Conservation (phyloP, 116 monocot species). For the Dioscorea cayenensis region DNA sequence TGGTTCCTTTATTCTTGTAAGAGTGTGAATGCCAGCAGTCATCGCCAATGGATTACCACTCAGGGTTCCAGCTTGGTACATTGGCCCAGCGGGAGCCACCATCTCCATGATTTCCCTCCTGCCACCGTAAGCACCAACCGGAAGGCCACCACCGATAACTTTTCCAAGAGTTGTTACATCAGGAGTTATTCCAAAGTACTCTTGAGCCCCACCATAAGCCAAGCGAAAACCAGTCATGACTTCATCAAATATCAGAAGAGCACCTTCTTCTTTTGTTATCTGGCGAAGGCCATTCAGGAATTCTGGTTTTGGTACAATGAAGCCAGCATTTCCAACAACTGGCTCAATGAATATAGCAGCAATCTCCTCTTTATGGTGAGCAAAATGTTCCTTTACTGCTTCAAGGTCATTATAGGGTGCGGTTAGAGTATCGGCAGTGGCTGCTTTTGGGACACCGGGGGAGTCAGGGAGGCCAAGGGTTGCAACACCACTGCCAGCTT, state of each 20-base stretch:
- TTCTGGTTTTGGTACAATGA: slow-evolving; percentile 43
- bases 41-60: slow-evolving; percentile 74
- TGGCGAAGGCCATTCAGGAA: slow-evolving; percentile 46
- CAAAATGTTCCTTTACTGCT: slow-evolving; percentile 37
- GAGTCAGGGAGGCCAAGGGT: slow-evolving; percentile 77
- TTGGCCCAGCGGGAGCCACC: slow-evolving; percentile 77
- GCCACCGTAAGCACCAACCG: slow-evolving; percentile 76
- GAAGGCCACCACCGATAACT: slow-evolving; percentile 68
- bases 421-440: slow-evolving; percentile 52
- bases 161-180: slow-evolving; percentile 69
- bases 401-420: slow-evolving; percentile 58
- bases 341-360: slow-evolving; percentile 68
- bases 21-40: slow-evolving; percentile 77
- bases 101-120: slow-evolving; percentile 71
- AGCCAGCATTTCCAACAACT: slow-evolving; percentile 70
- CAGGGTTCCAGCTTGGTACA: slow-evolving; percentile 72
- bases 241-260: slow-evolving; percentile 72
- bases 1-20: slow-evolving; percentile 42
- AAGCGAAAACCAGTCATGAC: slow-evolving; percentile 78
- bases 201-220: slow-evolving; percentile 76
- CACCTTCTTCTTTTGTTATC: slow-evolving; percentile 43
- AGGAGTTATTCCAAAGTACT: slow-evolving; percentile 61
- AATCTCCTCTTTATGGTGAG: slow-evolving; percentile 47
- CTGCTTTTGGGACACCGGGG: slow-evolving; percentile 66
- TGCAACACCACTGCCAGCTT: slow-evolving; percentile 75